Base-by-base conservation (phyloP, 1,139 yeast species). In the Saccharomyces hybrid region DNA sequence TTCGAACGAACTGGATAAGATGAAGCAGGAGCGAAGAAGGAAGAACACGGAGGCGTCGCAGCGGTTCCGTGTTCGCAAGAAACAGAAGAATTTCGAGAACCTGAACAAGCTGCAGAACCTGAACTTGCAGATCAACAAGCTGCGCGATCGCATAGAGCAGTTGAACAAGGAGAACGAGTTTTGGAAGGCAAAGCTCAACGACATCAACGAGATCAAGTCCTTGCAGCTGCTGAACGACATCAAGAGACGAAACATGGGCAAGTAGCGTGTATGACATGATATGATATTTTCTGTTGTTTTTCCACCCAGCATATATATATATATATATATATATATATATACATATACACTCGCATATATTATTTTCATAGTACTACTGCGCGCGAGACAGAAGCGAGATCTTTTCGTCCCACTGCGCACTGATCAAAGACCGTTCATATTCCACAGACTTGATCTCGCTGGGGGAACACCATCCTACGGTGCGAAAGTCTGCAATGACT, bases 1-100 rank as follows among this genome's bases (percentile, higher is more conserved):
- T 9, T 47, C 16, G 5, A 23, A 48, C 32, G 50, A 31, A 28
- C 50, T 23, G 25, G 50, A 28, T 14, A 31, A 48, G 26, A 31
- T 27, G 3, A 31, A 48, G 41, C 31, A 46, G 30, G 61, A 59
- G 51, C 65, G 59, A 50, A 58, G 64, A 46, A 59, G 59, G 38
- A 61, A 60, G 52, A 66, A 65, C 54, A 64, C 68, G n/a, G 70
- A 65, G 47, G 70, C 70, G 2, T 61, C 67, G 27, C 68, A 69
- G n/a, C 54, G 70, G 27, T 67, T 67, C 56, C 57, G 70, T 3
- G 53, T 61, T 30, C 63, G 70, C 47, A 61, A 63, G 56, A 65
- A 65, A 54, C 63, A 62, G 49, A 56, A 63, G 38, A 64, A 64
- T 48, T 56, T 55, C 27, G 68, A 63, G 51, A 66, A 61, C 44